A percentile compares a stretch with the other conserved stretches of the same genome.
Conservation (phyloP, 1,139 yeast genomes). For the Lodderomyces orthopsilosis region DNA sequence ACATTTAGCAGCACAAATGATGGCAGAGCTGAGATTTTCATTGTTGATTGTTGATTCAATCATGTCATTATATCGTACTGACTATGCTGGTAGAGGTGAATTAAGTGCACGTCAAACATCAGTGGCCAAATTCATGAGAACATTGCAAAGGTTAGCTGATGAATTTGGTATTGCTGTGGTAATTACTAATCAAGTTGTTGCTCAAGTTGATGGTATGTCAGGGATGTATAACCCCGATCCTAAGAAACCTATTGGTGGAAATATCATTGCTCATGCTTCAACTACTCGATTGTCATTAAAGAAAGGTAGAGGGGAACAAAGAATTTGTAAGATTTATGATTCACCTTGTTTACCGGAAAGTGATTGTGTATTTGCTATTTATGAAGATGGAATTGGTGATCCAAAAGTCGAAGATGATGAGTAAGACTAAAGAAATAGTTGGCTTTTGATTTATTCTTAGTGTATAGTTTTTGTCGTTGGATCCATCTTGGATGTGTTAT, state of each 20-base stretch:
- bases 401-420: slow-evolving; percentile 74
- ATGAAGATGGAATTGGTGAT: slow-evolving; percentile 96
- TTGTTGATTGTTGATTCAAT: slow-evolving; percentile 90
- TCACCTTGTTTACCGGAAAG: slow-evolving; percentile 95
- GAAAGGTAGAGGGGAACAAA: slow-evolving; percentile 88
- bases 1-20: slow-evolving; percentile 91
- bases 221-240: slow-evolving; percentile 91
- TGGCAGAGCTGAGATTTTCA: slow-evolving; percentile 85
- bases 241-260: slow-evolving; percentile 99
- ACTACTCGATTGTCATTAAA: slow-evolving; percentile 87
- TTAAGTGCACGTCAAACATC: slow-evolving; percentile 92
- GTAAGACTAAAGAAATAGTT: background rate
- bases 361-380: slow-evolving; percentile 92
- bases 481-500: too few species aligned
- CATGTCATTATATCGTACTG: slow-evolving; percentile 95
- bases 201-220: slow-evolving; percentile 92
- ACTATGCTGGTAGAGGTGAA: slow-evolving; percentile 94
- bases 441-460: background rate
- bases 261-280: slow-evolving; percentile 94
- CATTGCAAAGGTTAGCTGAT: slow-evolving; percentile 89
- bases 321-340: slow-evolving; percentile 92
- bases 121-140: slow-evolving; percentile 89
- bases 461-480: background rate
- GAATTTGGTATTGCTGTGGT: slow-evolving; percentile 98
- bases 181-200: slow-evolving; percentile 97